These are phyloP conservation scores for Uncinocarpus reesii DNA, from an alignment of 2,329 filamentous ascomycete genomes.

Conservation along the genomic window DNA sequence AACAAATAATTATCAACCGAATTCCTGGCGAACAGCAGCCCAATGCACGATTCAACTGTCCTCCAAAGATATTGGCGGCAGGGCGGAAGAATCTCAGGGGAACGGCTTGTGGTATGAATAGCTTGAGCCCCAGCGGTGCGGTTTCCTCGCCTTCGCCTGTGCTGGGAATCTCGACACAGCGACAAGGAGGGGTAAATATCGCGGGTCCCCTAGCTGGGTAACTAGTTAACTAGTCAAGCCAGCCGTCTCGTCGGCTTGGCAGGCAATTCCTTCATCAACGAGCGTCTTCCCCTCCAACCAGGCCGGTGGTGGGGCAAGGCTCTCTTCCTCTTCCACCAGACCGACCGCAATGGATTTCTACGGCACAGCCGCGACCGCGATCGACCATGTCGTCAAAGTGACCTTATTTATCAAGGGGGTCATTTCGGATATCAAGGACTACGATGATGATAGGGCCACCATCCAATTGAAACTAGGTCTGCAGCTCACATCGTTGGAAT, in stretches of 20 bases:
- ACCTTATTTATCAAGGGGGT: constrained; percentile 26
- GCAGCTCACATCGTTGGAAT: constrained; percentile 21
- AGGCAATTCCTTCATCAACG: neutral
- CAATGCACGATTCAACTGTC: too few relatives aligned
- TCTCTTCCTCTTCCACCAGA: neutral
- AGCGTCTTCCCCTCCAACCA: neutral
- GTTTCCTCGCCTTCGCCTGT: too few relatives aligned
- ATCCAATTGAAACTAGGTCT: constrained; percentile 21
- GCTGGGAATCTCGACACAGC: too few relatives aligned
- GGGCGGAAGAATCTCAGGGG: too few relatives aligned
- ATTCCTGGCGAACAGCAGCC: too few relatives aligned
- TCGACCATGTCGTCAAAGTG: constrained; percentile 23
- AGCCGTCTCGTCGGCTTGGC: neutral
- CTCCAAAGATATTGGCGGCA: too few relatives aligned
- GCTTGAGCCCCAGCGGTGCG: too few relatives aligned
- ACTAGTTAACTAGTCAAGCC: neutral
- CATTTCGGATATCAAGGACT: constrained; percentile 23
- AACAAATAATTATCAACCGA: too few relatives aligned
- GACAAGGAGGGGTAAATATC: too few relatives aligned
- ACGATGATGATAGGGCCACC: constrained; percentile 22
- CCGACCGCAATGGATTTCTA: constrained; percentile 22
- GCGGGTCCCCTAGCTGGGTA: too few relatives aligned
- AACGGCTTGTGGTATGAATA: too few relatives aligned
- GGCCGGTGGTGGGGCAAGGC: neutral
- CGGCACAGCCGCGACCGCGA: constrained; percentile 23